These are phyloP conservation scores for Magnolia officinalis DNA, from an alignment of 164 flowering plant species.

Conservation along the genomic window DNA sequence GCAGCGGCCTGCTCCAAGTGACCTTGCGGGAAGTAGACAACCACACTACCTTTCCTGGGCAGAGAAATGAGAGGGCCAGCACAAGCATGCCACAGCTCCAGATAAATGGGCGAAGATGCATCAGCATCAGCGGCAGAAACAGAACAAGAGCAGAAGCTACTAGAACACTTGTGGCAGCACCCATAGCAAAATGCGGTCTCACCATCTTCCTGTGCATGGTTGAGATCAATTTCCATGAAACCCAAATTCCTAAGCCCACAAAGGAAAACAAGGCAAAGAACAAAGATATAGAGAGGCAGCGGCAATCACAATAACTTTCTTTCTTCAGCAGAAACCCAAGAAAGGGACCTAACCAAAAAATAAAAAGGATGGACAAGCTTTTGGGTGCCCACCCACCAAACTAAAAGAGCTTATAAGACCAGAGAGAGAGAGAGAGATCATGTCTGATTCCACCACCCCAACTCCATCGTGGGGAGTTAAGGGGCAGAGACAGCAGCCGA, in stretches of 20 bases:
- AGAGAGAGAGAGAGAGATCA: too few species aligned
- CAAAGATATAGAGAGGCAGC: too few species aligned
- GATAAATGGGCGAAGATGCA: slow-evolving; percentile 23
- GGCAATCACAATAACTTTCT: neutral
- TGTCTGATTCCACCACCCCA: slow-evolving; percentile 2
- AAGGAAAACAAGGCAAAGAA: neutral
- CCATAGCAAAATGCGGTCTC: slow-evolving; percentile 45
- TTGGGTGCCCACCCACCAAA: too few species aligned
- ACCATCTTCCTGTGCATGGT: slow-evolving; percentile 51
- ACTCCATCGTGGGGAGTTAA: neutral
- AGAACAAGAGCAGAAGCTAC: slow-evolving; percentile 43
- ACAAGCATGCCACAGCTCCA: slow-evolving; percentile 27
- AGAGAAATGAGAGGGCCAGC: too few species aligned
- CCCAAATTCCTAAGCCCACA: neutral
- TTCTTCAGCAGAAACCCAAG: neutral
- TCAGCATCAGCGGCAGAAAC: slow-evolving; percentile 29
- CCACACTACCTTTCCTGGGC: too few species aligned
- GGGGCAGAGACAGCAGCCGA: neutral
- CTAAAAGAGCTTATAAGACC: too few species aligned
- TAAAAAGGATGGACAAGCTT: neutral
- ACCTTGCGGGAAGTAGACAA: too few species aligned
- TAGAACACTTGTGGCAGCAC: slow-evolving; percentile 27
- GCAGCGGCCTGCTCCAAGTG: slow-evolving; percentile 48
- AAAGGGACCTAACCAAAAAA: neutral
- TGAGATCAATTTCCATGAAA: slow-evolving; percentile 92